Evolutionary conservation across 2,329 filamentous ascomycete species (phyloP), one percentile per base, ranked within the genome.

Genomic region (Clathrospora elynae): DNA sequence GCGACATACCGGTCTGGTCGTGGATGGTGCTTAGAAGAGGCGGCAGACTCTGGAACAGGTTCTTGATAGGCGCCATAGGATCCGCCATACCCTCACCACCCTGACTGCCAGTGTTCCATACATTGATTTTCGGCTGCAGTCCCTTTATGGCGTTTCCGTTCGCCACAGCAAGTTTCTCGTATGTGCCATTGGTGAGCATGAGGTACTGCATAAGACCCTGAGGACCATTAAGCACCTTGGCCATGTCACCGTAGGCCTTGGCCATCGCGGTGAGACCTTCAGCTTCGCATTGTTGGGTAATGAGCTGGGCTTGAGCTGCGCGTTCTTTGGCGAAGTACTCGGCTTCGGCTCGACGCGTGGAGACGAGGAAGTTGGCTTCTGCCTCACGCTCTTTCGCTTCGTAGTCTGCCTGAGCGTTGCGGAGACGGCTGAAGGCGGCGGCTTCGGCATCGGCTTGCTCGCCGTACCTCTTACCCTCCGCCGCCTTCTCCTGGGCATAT

Each of bases 131-230:
- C 53, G 90, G 90, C 68, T 90, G 81, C 55, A 95, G 73, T 17
- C 89, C 89, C 36, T 82, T 78, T 64, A 95, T 82, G 20, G 88
- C 89, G 20, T 78, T 68, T 32, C 86, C 88, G 59, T 95, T 95
- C 35, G 87, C 88, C 58, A 86, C 78, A 44, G 89, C 89, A 35
- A 95, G 80, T 57, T 85, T 80, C 64, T 88, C 81, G 68, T 89
- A 92, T 0, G 86, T 88, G 57, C 85, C 85, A 69, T 86, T 86
- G 73, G 91, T 85, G 64, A 95, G 83, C 90, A 95, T 95, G 72
- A 92, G 80, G 76, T 87, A 92, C 68, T 91, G 86, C 58, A 95
- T 76, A 44, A 95, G 77, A 19, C 87, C 87, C 23, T 84, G 79
- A 2, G 90, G 87, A 0, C 90, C 89, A 46, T 89, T 89, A 31